Conservation (phyloP, 345 rosid species). For the Xanthoceras sorbifolium region DNA sequence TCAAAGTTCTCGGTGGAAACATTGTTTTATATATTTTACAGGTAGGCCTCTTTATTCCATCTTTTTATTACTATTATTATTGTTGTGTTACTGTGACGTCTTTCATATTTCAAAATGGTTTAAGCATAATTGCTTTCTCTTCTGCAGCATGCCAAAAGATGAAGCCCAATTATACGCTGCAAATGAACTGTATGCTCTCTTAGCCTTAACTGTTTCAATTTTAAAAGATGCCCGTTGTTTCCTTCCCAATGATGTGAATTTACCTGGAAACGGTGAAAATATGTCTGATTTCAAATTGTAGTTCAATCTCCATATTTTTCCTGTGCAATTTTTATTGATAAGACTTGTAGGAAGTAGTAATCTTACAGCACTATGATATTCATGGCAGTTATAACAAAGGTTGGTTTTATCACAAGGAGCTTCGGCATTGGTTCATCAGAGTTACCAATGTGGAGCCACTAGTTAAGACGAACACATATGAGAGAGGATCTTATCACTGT, state of each 20-base stretch:
- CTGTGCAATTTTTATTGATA: neutral
- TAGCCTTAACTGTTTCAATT: slow-evolving; percentile 4
- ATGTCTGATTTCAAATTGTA: neutral
- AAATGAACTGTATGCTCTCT: slow-evolving; percentile 81
- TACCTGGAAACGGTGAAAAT: neutral
- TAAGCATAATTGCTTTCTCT: slow-evolving; percentile 11
- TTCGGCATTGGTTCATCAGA: slow-evolving; percentile 73
- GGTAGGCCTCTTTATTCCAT: slow-evolving; percentile 41
- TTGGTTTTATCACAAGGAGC: slow-evolving; percentile 97
- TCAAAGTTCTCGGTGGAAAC: slow-evolving; percentile 71
- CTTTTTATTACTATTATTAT: neutral
- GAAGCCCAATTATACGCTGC: slow-evolving; percentile 94
- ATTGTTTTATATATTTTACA: slow-evolving; percentile 86
- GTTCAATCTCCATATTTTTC: neutral
- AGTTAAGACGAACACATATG: slow-evolving; percentile 64
- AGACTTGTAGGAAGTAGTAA: neutral
- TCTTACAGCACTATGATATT: slow-evolving; percentile 3
- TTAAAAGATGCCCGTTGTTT: neutral
- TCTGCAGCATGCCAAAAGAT: slow-evolving; percentile 94
- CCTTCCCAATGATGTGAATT: neutral
- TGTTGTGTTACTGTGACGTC: neutral
- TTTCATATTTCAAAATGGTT: neutral
- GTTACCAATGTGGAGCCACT: slow-evolving; percentile 76
- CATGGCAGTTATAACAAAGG: slow-evolving; percentile 74
- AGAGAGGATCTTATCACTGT: slow-evolving; percentile 90